phyloP scores from a whole-genome alignment of 1,284 basidiomycete genomes.

The Cutaneotrichosporon mucoides region DNA sequence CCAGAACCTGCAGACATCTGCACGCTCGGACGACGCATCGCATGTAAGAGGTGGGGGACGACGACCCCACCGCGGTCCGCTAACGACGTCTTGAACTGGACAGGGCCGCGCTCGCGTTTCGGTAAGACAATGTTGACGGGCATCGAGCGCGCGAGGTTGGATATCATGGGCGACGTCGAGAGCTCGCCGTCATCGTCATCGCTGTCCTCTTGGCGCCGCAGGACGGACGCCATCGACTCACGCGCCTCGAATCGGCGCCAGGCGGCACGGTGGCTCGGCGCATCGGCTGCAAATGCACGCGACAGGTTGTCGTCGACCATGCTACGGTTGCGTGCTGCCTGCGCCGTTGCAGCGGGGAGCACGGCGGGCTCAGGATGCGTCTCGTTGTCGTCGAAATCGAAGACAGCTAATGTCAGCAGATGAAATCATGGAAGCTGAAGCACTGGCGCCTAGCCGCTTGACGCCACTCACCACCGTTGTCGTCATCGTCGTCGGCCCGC shows the following conservation, averaged over 20 bases:
- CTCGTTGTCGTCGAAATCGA: slow-evolving; percentile 45
- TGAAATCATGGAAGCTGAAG: background rate
- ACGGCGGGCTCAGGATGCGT: slow-evolving; percentile 12
- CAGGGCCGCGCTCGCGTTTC: slow-evolving; percentile 1
- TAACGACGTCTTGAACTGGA: slow-evolving; percentile 44
- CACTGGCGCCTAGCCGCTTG: too few species aligned
- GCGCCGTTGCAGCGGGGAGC: background rate
- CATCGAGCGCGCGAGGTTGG: slow-evolving; percentile 37
- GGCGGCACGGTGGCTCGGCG: slow-evolving; percentile 45
- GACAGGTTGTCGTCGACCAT: slow-evolving; percentile 45
- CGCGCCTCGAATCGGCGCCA: slow-evolving; percentile 34
- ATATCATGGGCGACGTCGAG: slow-evolving; percentile 6
- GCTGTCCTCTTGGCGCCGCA: slow-evolving; percentile 5
- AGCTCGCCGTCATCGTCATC: slow-evolving; percentile 23
- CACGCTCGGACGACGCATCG: slow-evolving; percentile 25
- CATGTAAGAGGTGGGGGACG: slow-evolving; percentile 39
- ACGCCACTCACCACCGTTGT: slow-evolving; percentile 25
- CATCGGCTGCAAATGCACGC: slow-evolving; percentile 44
- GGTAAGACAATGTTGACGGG: slow-evolving; percentile 39
- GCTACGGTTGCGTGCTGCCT: slow-evolving; percentile 22
- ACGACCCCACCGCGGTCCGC: slow-evolving; percentile 38
- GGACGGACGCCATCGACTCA: slow-evolving; percentile 20
- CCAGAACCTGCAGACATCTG: background rate
- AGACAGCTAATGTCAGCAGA: slow-evolving; percentile 35
- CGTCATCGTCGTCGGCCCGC: slow-evolving; percentile 7